Evolutionary conservation across 1,139 yeast species (phyloP).

Genomic region (Scheffersomyces quercinus): DNA sequence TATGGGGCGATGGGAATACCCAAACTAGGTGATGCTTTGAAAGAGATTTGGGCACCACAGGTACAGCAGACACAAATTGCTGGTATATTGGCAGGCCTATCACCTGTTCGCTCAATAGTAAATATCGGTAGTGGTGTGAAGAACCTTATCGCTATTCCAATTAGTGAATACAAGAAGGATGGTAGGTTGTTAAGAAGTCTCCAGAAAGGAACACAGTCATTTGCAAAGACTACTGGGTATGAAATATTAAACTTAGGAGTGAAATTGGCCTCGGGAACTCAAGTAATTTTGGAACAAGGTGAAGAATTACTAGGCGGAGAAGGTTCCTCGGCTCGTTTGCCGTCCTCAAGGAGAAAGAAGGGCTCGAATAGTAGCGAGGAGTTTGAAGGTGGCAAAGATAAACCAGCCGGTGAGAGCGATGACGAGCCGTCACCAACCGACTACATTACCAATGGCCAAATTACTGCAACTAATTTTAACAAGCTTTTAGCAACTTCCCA

Average conservation of each 20-base stretch:
- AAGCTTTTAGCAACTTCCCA: slow-evolving; percentile 27
- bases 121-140: slow-evolving; percentile 78
- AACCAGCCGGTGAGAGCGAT: slow-evolving; percentile 1
- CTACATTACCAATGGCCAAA: slow-evolving; percentile 1
- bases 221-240: slow-evolving; percentile 77
- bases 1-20: slow-evolving; percentile 80
- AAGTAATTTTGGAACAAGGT: slow-evolving; percentile 73
- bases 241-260: slow-evolving; percentile 84
- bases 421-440: not conserved
- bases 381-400: slow-evolving; percentile 1
- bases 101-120: slow-evolving; percentile 77
- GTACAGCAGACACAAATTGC: slow-evolving; percentile 75
- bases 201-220: slow-evolving; percentile 75
- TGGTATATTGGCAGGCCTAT: slow-evolving; percentile 79
- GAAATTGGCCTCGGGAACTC: slow-evolving; percentile 87
- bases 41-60: slow-evolving; percentile 82
- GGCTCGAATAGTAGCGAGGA: not conserved
- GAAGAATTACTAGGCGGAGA: slow-evolving; percentile 75
- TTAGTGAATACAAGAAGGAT: slow-evolving; percentile 71
- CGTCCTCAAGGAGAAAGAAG: slow-evolving; percentile 4
- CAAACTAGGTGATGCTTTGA: slow-evolving; percentile 54
- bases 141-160: slow-evolving; percentile 71
- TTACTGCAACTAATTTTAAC: not conserved
- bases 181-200: slow-evolving; percentile 69
- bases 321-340: slow-evolving; percentile 49